Percentiles rank a stretch among this genome's conserved stretches.
Evolutionary conservation across 1,139 yeast genomes (phyloP).

Genomic region (Suhomyces bolitotheri): DNA sequence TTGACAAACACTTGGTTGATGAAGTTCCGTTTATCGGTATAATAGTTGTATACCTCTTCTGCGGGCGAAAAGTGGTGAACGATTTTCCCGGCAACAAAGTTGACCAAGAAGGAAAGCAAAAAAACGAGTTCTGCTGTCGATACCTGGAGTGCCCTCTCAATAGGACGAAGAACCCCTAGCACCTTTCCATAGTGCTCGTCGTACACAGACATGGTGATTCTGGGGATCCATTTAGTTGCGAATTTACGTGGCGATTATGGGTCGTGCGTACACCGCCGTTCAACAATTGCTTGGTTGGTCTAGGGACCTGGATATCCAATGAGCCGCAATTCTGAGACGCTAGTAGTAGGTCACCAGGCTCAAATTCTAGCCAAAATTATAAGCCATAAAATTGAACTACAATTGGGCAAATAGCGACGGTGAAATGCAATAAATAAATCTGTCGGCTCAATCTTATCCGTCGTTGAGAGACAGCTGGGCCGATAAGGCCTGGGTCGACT

Average conservation of each 20-base stretch:
- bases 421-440: too few species aligned
- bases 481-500: too few species aligned
- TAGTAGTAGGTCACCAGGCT: too few species aligned
- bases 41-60: slow-evolving; percentile 52
- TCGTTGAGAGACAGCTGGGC: too few species aligned
- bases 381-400: too few species aligned
- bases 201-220: slow-evolving; percentile 18
- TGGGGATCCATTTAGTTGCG: too few species aligned
- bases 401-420: too few species aligned
- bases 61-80: slow-evolving; percentile 35
- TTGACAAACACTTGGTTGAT: slow-evolving; percentile 78
- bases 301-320: too few species aligned
- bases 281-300: too few species aligned
- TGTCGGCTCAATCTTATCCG: too few species aligned
- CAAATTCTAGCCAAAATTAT: too few species aligned
- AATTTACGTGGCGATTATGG: background rate
- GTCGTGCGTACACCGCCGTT: slow-evolving; percentile 5
- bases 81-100: slow-evolving; percentile 34
- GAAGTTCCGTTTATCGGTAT: slow-evolving; percentile 62
- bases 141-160: slow-evolving; percentile 15
- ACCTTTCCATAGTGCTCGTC: slow-evolving; percentile 21
- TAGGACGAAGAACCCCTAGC: slow-evolving; percentile 7
- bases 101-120: slow-evolving; percentile 31
- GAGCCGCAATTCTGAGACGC: too few species aligned
- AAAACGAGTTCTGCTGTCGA: slow-evolving; percentile 27